Percentiles rank a stretch among this genome's conserved stretches.
phyloP scores from a whole-genome alignment of 345 rosid species.

The Bruguiera parviflora region DNA sequence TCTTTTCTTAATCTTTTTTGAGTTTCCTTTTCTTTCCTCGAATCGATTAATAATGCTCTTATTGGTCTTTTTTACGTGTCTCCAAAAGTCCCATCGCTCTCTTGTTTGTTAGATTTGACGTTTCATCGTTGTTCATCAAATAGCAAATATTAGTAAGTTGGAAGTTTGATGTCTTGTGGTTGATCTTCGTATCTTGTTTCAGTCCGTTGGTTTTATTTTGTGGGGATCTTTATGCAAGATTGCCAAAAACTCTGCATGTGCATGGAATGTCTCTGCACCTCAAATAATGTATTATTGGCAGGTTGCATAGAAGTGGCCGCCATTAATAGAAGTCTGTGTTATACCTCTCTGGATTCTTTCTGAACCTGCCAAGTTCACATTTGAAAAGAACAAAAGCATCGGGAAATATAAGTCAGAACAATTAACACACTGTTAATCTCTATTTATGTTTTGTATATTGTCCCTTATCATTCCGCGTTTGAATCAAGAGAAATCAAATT shows the following conservation, averaged over 20 bases:
- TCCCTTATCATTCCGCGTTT: neutral
- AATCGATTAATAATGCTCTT: neutral
- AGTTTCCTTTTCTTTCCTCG: neutral
- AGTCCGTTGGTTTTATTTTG: constrained; percentile 8
- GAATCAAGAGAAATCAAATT: constrained; percentile 6
- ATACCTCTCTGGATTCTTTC: constrained; percentile 15
- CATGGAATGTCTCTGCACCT: constrained; percentile 34
- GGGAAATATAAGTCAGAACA: constrained; percentile 6
- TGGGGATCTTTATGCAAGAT: constrained; percentile 17
- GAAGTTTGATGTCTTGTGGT: constrained; percentile 15
- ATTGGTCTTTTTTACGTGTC: constrained; percentile 14
- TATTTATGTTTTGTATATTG: constrained; percentile 3
- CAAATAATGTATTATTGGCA: constrained; percentile 33
- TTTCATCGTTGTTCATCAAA: constrained; percentile 9
- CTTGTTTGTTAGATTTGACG: constrained; percentile 14
- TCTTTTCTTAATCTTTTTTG: neutral
- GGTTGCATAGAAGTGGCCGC: constrained; percentile 32
- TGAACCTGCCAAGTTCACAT: constrained; percentile 22
- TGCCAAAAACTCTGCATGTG: constrained; percentile 25
- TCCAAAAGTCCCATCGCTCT: constrained; percentile 13
- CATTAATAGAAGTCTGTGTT: constrained; percentile 33
- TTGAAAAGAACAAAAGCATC: constrained; percentile 15
- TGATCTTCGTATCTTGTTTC: constrained; percentile 22
- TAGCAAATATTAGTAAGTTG: constrained; percentile 17
- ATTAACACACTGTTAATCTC: constrained; percentile 6